Evolutionary conservation across 805 yeast genomes (phyloP), one percentile per base, ranked within the genome.

Genomic region (Wickerhamiella cacticola): DNA sequence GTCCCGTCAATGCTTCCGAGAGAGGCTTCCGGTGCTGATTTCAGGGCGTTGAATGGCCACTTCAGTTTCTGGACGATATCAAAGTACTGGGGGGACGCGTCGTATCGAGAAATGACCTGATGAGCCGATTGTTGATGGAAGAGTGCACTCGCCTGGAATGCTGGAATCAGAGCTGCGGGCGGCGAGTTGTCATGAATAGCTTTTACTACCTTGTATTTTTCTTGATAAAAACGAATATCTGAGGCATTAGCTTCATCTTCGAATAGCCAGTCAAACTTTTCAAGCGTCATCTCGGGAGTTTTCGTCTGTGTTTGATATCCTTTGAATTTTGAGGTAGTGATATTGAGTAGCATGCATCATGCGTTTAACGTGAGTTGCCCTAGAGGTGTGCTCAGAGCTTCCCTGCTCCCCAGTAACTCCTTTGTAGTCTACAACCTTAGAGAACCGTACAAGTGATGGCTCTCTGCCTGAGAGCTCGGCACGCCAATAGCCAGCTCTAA

Each of bases 371-470:
- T 3, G 50, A 40, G 15, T 29, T 2, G 68, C 21, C 69, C 69
- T 23, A 59, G 52, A 63, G 59, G 40, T 65, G 36, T 4, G 3
- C 5, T 23, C 29, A 18, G 15, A 13, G 19, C 25, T 35, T 7
- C 33, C 26, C 15, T 23, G 29, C 40, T 23, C 10, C 23, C 46
- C 45, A 79, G 78, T 51, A 78, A 62, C 58, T 92, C 98, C 84
- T 63, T 92, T 98, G 53, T 68, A 71, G 53, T 87, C 94, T 38
- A 92, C 70, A 15, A 92, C 75, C 54, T 85, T 82, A 36, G 86
- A 78, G 41, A 82, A 61, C 46, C 88, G 76, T 31, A 84, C 78
- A 53, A 87, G 67, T 26, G 80, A 76, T 26, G 66, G 63, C 59
- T 88, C 85, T 0, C 77, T 82, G 48, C 82, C 78, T 4, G 82